These are phyloP conservation scores for Camellia lanceoleosa DNA, from an alignment of 148 eudicot genomes.

Conservation along the genomic window DNA sequence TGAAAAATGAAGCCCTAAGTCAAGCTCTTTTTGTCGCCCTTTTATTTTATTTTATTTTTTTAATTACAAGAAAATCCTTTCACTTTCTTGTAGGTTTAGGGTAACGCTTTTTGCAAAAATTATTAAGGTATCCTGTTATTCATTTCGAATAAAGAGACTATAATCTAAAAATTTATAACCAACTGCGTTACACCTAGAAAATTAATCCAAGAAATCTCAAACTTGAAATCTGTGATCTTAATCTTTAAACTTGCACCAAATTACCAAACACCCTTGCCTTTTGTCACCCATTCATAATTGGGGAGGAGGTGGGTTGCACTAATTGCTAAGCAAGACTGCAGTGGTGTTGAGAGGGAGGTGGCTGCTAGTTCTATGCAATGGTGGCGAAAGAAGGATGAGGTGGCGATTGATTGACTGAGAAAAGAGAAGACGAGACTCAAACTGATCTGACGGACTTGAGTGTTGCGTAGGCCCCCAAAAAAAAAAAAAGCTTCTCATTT, in stretches of 20 bases:
- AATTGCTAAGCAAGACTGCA: not conserved
- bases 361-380: too few species aligned
- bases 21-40: not conserved
- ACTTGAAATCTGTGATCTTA: not conserved
- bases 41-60: too few species aligned
- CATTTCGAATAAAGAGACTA: too few species aligned
- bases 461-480: not conserved
- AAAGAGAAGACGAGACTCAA: not conserved
- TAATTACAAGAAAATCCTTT: not conserved
- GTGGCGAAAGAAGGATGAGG: not conserved
- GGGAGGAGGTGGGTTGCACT: not conserved
- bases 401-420: not conserved
- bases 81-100: too few species aligned
- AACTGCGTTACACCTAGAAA: not conserved
- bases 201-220: not conserved
- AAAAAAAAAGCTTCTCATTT: too few species aligned
- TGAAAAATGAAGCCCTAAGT: not conserved
- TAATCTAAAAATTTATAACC: not conserved
- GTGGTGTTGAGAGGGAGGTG: not conserved
- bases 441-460: not conserved
- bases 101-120: too few species aligned
- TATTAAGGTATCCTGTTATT: not conserved
- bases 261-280: not conserved
- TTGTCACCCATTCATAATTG: too few species aligned
- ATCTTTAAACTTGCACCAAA: not conserved